Evolutionary conservation across 2,329 filamentous ascomycete species (phyloP), one percentile per base, ranked within the genome.

Genomic region (Blastomyces parvus): DNA sequence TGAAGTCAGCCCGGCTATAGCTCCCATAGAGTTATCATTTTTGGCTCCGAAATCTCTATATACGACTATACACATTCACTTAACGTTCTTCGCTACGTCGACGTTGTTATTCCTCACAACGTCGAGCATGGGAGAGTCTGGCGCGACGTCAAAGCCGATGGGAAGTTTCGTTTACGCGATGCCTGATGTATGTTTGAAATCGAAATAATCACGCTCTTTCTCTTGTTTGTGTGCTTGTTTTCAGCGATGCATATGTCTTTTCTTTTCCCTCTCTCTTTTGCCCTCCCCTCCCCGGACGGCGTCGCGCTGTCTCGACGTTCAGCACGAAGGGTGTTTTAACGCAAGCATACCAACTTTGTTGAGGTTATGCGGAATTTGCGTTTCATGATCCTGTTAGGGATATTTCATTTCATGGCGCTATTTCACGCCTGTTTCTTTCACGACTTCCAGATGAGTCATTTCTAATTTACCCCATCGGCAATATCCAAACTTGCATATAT

Each of bases 121-220:
- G 0, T 82, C 82, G 8, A 77, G 79, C 1, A 71, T 79, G 1
- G 83, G 75, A 2, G 74, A 79, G 52, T 74, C 73, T 25, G 69
- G 71, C 0, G 71, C 71, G 13, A 70, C 70, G 60, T 70, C 73
- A 40, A 78, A 83, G 50, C 79, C 83, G 59, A 82, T 97, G 76
- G 93, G 94, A 2, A 96, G 91, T 59, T 93, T 97, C 72, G 90
- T 97, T 56, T 97, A 96, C 73, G 90, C 92, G 2, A 84, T 99
- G 74, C 93, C 94, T 19, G 89, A 96, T 78, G 94, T 96, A 30
- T 30, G 27, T 61, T 27, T 59, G 19, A 22, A 59, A 14, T 27
- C 17, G 7, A 40, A 19, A 40, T 56, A 42, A 27, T 40, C 27
- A 33, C 59, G n/a, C 7, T 33, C 8, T 59, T 56, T n/a, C 52